Conservation (phyloP, 1,139 yeast genomes). For the Debaryomyces sp. region DNA sequence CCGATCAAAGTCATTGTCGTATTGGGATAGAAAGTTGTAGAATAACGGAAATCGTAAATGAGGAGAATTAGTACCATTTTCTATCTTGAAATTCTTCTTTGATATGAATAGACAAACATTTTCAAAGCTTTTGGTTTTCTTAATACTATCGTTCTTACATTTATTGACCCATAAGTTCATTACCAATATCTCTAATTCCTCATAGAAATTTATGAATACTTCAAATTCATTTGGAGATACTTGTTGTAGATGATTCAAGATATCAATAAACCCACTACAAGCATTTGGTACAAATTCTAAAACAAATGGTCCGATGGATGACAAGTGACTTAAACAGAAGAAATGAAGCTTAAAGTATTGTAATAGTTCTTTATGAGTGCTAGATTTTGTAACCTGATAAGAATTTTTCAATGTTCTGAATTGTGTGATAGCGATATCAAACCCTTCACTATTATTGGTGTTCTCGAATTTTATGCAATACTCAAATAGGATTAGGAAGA, state of each 20-base stretch:
- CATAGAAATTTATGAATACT: slow-evolving; percentile 6
- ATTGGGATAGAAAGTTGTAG: slow-evolving; percentile 18
- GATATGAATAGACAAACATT: slow-evolving; percentile 18
- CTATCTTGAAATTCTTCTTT: slow-evolving; percentile 15
- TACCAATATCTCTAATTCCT: slow-evolving; percentile 16
- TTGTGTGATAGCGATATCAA: neutral
- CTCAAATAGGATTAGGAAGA: slow-evolving; percentile 1
- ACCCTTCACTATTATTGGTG: neutral
- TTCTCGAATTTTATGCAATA: slow-evolving; percentile 3
- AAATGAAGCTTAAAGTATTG: slow-evolving; percentile 7
- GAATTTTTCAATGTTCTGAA: neutral
- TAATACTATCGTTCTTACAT: slow-evolving; percentile 17
- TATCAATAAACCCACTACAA: neutral
- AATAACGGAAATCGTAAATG: slow-evolving; percentile 29
- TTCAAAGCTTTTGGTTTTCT: slow-evolving; percentile 23
- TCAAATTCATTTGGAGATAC: neutral
- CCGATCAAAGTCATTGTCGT: slow-evolving; percentile 7
- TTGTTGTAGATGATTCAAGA: neutral
- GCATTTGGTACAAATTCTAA: neutral
- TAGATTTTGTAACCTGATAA: neutral
- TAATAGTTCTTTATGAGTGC: neutral
- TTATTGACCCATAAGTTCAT: slow-evolving; percentile 21
- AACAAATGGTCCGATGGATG: slow-evolving; percentile 1
- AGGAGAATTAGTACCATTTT: slow-evolving; percentile 26
- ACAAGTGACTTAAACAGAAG: slow-evolving; percentile 4